phyloP scores from a whole-genome alignment of 177 flowering plant species.

The Tripterygium wilfordii region DNA sequence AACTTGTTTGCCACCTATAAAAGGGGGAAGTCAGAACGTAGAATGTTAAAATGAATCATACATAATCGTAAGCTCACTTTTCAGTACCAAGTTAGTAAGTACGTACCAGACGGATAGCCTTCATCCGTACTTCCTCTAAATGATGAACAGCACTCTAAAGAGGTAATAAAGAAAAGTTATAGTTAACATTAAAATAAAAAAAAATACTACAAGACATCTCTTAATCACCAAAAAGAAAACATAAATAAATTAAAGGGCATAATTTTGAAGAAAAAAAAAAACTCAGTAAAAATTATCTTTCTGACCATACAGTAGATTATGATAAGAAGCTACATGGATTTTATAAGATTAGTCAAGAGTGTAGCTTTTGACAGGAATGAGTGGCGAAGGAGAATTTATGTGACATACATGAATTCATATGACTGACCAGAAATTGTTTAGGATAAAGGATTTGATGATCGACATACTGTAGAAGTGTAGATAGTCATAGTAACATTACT shows the following conservation, averaged over 20 bases:
- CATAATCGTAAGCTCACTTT: neutral
- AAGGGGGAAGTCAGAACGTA: slow-evolving; percentile 2
- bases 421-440: too few relatives aligned
- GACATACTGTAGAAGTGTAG: too few relatives aligned
- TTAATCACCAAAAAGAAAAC: neutral
- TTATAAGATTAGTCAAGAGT: too few relatives aligned
- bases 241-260: neutral
- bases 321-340: too few relatives aligned
- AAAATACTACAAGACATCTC: neutral
- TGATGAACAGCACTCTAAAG: slow-evolving; percentile 89
- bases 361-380: too few relatives aligned
- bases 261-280: too few relatives aligned
- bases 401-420: too few relatives aligned
- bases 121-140: slow-evolving; percentile 89
- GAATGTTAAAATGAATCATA: slow-evolving; percentile 6
- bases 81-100: slow-evolving; percentile 6
- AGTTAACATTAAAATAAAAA: neutral
- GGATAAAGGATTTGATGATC: too few relatives aligned
- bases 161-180: slow-evolving; percentile 12
- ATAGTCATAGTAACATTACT: too few relatives aligned
- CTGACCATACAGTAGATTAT: too few relatives aligned
- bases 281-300: too few relatives aligned
- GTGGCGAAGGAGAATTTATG: too few relatives aligned
- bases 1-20: slow-evolving; percentile 93
- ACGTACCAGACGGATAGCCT: slow-evolving; percentile 95